Conservation (phyloP, 1,284 basidiomycete species). For the Moesziomyces globuligerus region DNA sequence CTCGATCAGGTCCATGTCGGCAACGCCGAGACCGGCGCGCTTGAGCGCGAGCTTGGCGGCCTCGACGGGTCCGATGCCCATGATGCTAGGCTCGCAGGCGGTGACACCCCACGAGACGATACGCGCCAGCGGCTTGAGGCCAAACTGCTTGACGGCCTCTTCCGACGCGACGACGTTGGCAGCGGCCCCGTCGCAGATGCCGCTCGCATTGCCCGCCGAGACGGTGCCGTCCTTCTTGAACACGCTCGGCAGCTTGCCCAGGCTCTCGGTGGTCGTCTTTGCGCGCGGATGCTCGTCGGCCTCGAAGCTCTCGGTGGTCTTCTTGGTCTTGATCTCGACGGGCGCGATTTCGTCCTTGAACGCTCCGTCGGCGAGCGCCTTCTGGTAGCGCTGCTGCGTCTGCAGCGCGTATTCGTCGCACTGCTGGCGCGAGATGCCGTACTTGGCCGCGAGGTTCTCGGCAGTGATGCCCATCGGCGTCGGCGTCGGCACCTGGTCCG, state of each 20-base stretch:
- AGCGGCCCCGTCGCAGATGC: constrained; percentile 95
- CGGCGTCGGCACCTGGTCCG: constrained; percentile 71
- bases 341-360: constrained; percentile 68
- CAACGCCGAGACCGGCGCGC: constrained; percentile 67
- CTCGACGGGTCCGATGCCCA: constrained; percentile 73
- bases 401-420: constrained; percentile 74
- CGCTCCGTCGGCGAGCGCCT: constrained; percentile 69
- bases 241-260: constrained; percentile 83
- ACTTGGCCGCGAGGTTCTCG: constrained; percentile 85
- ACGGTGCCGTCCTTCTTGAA: constrained; percentile 90
- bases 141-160: constrained; percentile 86
- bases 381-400: constrained; percentile 67
- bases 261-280: constrained; percentile 90
- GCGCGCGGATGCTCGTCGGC: constrained; percentile 73
- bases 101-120: constrained; percentile 76
- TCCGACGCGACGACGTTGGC: constrained; percentile 93
- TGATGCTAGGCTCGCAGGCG: constrained; percentile 72
- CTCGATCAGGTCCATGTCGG: constrained; percentile 72
- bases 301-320: constrained; percentile 55
- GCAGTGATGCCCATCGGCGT: constrained; percentile 78
- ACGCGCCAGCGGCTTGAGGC: constrained; percentile 85
- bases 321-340: constrained; percentile 66
- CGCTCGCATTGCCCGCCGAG: constrained; percentile 95
- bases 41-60: constrained; percentile 68
- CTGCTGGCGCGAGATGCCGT: constrained; percentile 82